Percentiles rank a stretch among this genome's conserved stretches.
Evolutionary conservation across 2,329 filamentous ascomycete genomes (phyloP).

Genomic region (Claviceps monticola): DNA sequence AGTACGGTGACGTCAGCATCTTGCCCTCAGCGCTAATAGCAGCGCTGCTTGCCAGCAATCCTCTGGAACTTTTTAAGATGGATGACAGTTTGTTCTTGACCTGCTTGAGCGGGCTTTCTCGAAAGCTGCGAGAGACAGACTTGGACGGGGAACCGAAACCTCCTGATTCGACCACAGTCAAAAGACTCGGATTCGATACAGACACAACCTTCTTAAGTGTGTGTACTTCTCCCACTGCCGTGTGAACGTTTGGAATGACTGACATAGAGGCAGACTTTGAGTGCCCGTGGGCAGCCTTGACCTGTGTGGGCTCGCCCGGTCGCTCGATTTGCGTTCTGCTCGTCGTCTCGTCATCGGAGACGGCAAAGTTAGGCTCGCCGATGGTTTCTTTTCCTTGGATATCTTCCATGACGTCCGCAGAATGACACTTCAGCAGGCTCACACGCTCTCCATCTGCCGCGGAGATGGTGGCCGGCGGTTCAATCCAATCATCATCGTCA

Average conservation of each 20-base stretch:
- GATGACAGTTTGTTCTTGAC: slow-evolving; percentile 89
- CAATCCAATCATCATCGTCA: slow-evolving; percentile 51
- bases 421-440: slow-evolving; percentile 43
- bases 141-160: slow-evolving; percentile 36
- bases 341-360: slow-evolving; percentile 3
- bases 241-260: slow-evolving; percentile 24
- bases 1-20: slow-evolving; percentile 40
- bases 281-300: slow-evolving; percentile 4
- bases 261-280: slow-evolving; percentile 37
- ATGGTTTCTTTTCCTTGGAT: slow-evolving; percentile 34
- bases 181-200: slow-evolving; percentile 40
- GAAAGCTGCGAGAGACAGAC: slow-evolving; percentile 40
- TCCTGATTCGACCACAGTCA: slow-evolving; percentile 31
- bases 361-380: slow-evolving; percentile 25
- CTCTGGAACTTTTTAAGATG: slow-evolving; percentile 76
- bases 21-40: slow-evolving; percentile 50
- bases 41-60: slow-evolving; percentile 67
- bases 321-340: background rate
- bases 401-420: slow-evolving; percentile 47
- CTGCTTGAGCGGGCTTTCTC: slow-evolving; percentile 74
- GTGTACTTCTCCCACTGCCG: slow-evolving; percentile 10
- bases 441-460: slow-evolving; percentile 27
- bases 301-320: background rate
- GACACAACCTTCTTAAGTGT: slow-evolving; percentile 46
- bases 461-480: slow-evolving; percentile 28